Conservation (phyloP, 202 grass and related monocot species). For the Dendrocalamus latiflorus region DNA sequence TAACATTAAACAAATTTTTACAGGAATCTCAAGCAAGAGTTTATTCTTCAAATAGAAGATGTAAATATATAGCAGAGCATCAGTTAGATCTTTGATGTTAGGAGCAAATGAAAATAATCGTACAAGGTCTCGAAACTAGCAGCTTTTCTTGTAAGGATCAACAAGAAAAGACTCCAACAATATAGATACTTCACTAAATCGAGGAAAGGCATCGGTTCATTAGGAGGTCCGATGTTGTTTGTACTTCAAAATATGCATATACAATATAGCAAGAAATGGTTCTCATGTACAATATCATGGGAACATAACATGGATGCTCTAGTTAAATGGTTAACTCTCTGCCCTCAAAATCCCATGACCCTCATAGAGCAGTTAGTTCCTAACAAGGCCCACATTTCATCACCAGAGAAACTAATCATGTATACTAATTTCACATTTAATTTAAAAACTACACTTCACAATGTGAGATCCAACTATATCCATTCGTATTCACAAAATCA, state of each 20-base stretch:
- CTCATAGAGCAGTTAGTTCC: not conserved
- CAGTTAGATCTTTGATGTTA: not conserved
- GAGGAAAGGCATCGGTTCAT: not conserved
- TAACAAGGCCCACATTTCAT: not conserved
- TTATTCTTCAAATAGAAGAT: not conserved
- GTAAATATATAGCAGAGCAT: not conserved
- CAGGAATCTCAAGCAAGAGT: too few relatives aligned
- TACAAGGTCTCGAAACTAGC: not conserved
- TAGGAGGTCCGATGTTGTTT: not conserved
- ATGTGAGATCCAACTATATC: not conserved
- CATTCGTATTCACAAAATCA: not conserved
- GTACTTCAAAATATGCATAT: not conserved
- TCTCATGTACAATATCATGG: not conserved
- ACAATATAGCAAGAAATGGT: not conserved
- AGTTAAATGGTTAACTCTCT: not conserved
- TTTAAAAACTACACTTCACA: not conserved
- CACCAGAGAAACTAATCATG: not conserved
- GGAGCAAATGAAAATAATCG: not conserved
- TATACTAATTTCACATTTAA: not conserved
- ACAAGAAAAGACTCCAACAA: not conserved
- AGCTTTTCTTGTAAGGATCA: not conserved
- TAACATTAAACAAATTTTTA: too few relatives aligned
- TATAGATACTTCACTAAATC: not conserved
- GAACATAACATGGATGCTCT: not conserved
- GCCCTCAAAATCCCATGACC: not conserved